phyloP scores from a whole-genome alignment of 345 rosid genomes.

The Camelina sativa region DNA sequence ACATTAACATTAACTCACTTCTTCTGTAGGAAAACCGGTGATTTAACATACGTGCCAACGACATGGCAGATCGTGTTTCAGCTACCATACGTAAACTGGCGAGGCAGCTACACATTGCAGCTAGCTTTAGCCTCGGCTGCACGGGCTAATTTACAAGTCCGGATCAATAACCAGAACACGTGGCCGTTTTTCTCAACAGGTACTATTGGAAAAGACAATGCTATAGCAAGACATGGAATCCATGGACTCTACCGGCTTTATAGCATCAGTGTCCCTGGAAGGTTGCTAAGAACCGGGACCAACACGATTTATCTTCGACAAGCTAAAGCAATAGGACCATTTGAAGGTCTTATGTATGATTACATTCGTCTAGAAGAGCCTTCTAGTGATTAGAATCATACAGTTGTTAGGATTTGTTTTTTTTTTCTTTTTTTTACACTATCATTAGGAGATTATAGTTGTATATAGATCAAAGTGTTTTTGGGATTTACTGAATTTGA shows the following conservation, averaged over 20 bases:
- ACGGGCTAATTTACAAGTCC: slow-evolving; percentile 63
- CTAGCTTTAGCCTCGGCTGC: slow-evolving; percentile 81
- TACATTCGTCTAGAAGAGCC: slow-evolving; percentile 85
- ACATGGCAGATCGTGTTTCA: slow-evolving; percentile 77
- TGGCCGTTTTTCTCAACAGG: slow-evolving; percentile 39
- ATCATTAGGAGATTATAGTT: slow-evolving; percentile 21
- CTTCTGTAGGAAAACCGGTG: slow-evolving; percentile 48
- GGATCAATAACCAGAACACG: slow-evolving; percentile 46
- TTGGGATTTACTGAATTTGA: slow-evolving; percentile 4
- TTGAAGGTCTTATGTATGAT: slow-evolving; percentile 79
- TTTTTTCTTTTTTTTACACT: neutral
- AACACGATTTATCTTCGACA: slow-evolving; percentile 75
- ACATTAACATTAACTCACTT: neutral
- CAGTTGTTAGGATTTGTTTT: neutral
- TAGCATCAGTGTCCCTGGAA: slow-evolving; percentile 55
- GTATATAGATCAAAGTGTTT: slow-evolving; percentile 12
- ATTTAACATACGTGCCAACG: slow-evolving; percentile 49
- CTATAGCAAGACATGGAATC: slow-evolving; percentile 48
- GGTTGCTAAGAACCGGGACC: slow-evolving; percentile 47
- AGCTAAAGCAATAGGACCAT: slow-evolving; percentile 47
- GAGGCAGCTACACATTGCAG: slow-evolving; percentile 66
- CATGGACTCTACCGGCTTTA: slow-evolving; percentile 62
- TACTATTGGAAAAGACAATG: slow-evolving; percentile 42
- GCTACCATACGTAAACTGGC: slow-evolving; percentile 41
- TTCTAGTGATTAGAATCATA: slow-evolving; percentile 20